Conservation (phyloP, 257 asterid genomes). For the Henckelia pumila region DNA sequence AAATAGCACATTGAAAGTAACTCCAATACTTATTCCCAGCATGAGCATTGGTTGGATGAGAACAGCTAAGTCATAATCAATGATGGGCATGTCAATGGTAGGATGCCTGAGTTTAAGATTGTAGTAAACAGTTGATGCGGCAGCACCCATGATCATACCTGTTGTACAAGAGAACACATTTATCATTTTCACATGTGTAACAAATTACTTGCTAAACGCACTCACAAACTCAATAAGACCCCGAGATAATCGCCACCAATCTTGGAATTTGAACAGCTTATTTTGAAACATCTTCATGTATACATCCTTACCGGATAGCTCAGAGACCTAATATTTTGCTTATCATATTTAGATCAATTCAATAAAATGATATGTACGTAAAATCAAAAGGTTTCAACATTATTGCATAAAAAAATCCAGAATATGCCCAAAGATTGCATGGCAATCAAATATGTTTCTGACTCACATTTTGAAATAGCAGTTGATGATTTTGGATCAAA, state of each 20-base stretch:
- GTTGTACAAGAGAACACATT: conserved; percentile 27
- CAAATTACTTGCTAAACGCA: background rate
- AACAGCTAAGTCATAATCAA: conserved; percentile 91
- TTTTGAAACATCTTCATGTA: background rate
- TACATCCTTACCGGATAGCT: conserved; percentile 1
- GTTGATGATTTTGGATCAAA: conserved; percentile 94
- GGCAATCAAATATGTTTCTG: background rate
- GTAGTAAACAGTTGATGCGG: conserved; percentile 86
- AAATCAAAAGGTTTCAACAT: background rate
- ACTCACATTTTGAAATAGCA: conserved; percentile 94
- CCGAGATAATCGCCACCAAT: background rate
- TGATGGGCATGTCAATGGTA: conserved; percentile 84
- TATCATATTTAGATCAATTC: background rate
- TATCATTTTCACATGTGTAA: conserved; percentile 18
- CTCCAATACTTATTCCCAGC: conserved; percentile 96
- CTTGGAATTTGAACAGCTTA: background rate
- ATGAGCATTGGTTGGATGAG: conserved; percentile 98
- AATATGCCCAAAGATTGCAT: background rate
- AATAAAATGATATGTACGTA: background rate
- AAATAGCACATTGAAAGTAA: conserved; percentile 84
- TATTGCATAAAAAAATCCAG: background rate
- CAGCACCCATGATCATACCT: conserved; percentile 99
- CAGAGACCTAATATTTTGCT: background rate
- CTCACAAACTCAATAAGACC: background rate
- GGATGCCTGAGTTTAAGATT: conserved; percentile 93